Conservation (phyloP, 352 stramenopile genomes). For the Phytophthora megakarya region DNA sequence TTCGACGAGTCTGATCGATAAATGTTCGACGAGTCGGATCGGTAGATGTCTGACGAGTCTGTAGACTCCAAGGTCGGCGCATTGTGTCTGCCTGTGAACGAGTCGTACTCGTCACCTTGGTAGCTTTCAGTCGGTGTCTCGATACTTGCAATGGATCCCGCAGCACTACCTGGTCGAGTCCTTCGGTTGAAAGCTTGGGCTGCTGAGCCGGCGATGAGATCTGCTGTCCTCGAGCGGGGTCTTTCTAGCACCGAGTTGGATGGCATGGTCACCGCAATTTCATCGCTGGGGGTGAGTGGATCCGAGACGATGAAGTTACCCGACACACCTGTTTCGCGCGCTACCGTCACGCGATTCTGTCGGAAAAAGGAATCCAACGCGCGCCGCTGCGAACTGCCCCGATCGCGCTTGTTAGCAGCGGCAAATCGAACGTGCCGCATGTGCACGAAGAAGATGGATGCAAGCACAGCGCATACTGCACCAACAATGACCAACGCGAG, state of each 20-base stretch:
- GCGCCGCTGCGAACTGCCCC: constrained; percentile 48
- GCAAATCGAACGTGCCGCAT: constrained; percentile 37
- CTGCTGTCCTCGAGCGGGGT: constrained; percentile 9
- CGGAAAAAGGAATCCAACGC: constrained; percentile 61
- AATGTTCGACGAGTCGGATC: constrained; percentile 16
- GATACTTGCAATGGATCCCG: constrained; percentile 19
- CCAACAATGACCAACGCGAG: constrained; percentile 53
- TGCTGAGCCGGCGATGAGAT: constrained; percentile 23
- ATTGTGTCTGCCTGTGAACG: constrained; percentile 24
- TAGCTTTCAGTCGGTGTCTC: constrained; percentile 37
- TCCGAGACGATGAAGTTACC: constrained; percentile 36
- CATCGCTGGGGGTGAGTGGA: constrained; percentile 39
- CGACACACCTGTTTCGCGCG: constrained; percentile 23
- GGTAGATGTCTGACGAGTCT: constrained; percentile 2
- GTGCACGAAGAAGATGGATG: constrained; percentile 66
- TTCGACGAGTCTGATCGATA: constrained; percentile 6
- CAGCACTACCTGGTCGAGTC: constrained; percentile 5
- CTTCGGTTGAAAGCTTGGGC: constrained; percentile 30
- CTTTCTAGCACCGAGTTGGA: constrained; percentile 14
- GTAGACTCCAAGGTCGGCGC: constrained; percentile 19
- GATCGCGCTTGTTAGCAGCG: constrained; percentile 29
- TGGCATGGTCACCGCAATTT: constrained; percentile 40
- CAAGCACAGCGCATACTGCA: constrained; percentile 48
- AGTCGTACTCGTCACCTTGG: constrained; percentile 32
- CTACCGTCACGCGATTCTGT: constrained; percentile 49